Base-by-base conservation (phyloP, 2,329 filamentous ascomycete genomes). In the Colletotrichum sp. region DNA sequence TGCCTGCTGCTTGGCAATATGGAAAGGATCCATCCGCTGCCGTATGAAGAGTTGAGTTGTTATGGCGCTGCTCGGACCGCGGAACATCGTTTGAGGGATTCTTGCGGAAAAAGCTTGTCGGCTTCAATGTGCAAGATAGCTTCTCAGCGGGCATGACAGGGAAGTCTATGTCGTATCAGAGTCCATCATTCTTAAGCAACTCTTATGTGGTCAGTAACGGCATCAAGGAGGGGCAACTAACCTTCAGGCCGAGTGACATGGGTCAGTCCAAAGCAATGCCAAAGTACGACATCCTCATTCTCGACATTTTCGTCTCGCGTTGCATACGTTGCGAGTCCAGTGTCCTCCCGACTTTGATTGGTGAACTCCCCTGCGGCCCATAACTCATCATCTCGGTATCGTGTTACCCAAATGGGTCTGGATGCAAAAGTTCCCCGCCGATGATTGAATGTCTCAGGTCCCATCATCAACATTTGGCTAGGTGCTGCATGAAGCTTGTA, bases 291-390 rank as follows among this genome's bases (percentile, higher is more conserved):
- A 79, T 92, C 90, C 5, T 88, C 86, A 76, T 92, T 89, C 72
- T 88, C 86, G 65, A 91, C 88, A 67, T 84, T 85, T 70, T 91
- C 90, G 71, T 88, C 86, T n/a, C 88, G 84, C 18, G 87, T 84
- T 0, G 88, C 89, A 85, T 87, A 72, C 80, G 89, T 84, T 26
- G 83, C 85, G 71, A 88, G 82, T 71, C 89, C 86, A 78, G 88
- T 83, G 64, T 88, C 90, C 80, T 93, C 86, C 78, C 88, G 83
- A 63, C 88, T 90, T 80, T 93, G 91, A 78, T 91, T 91, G 0
- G 91, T 90, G 81, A 92, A 92, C 70, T 88, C 86, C 6, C 92
- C 92, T 4, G 90, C 91, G 0, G 91, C 88, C 81, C 88, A 92
- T 4, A 92, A 84, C 82, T 93, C 90, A 71, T 89, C 87, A 79